Evolutionary conservation across 2,329 filamentous ascomycete genomes (phyloP).

Genomic region (Sporothrix brasiliensis): DNA sequence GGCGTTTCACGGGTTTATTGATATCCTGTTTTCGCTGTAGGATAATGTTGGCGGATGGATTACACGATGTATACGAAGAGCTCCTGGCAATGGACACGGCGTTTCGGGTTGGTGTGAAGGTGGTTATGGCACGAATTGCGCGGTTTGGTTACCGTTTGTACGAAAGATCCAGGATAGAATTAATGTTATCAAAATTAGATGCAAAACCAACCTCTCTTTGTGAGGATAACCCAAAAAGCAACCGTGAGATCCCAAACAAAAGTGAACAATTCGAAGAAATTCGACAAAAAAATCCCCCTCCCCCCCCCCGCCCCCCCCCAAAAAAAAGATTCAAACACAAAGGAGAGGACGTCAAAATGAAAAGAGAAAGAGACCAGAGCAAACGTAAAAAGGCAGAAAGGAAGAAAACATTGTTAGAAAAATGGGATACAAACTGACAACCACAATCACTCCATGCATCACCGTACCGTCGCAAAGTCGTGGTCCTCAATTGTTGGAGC

Average conservation of each 20-base stretch:
- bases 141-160: neutral
- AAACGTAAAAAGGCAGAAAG: neutral
- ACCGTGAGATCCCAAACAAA: slow-evolving; percentile 8
- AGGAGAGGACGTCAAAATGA: neutral
- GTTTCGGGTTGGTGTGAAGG: neutral
- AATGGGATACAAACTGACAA: neutral
- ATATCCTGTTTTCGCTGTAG: neutral
- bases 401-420: neutral
- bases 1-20: neutral
- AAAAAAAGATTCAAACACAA: neutral
- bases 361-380: neutral
- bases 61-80: neutral
- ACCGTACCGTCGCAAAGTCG: slow-evolving; percentile 5
- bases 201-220: neutral
- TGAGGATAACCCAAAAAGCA: neutral
- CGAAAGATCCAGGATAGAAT: neutral
- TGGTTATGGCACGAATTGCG: neutral
- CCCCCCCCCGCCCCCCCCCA: too few relatives aligned
- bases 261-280: neutral
- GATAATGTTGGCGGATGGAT: neutral
- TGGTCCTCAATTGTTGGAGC: neutral
- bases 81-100: neutral
- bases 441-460: neutral
- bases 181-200: neutral
- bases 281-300: too few relatives aligned